These are phyloP conservation scores for Boletus barrowsii DNA, from an alignment of 768 basidiomycete species.

Conservation along the genomic window DNA sequence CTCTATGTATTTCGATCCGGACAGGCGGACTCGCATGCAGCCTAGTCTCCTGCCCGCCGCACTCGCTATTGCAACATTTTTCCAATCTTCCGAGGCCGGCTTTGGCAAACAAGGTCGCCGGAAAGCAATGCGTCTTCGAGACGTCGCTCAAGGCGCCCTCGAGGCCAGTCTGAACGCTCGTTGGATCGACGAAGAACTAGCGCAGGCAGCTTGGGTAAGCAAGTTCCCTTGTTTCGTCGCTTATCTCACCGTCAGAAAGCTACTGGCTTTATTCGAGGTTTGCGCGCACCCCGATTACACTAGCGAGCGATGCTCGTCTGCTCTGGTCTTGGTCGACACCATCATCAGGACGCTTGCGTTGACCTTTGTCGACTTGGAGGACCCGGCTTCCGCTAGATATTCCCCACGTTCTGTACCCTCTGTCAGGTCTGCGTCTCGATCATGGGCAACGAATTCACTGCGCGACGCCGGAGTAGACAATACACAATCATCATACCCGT, in stretches of 20 bases:
- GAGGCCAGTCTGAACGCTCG: conserved; percentile 69
- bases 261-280: conserved; percentile 70
- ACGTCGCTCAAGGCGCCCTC: conserved; percentile 66
- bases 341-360: conserved; percentile 62
- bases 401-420: conserved; percentile 48
- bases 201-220: conserved; percentile 73
- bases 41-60: conserved; percentile 62
- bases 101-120: conserved; percentile 48
- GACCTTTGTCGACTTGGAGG: conserved; percentile 55
- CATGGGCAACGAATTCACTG: conserved; percentile 4
- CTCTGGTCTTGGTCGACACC: conserved; percentile 61
- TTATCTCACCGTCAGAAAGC: conserved; percentile 34
- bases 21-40: conserved; percentile 53
- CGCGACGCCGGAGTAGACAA: neutral
- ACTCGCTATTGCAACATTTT: conserved; percentile 64
- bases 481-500: conserved; percentile 6
- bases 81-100: conserved; percentile 65
- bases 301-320: conserved; percentile 49
- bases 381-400: conserved; percentile 52
- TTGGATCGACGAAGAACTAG: conserved; percentile 71
- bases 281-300: conserved; percentile 66
- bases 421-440: conserved; percentile 26
- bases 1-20: conserved; percentile 53
- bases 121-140: conserved; percentile 57
- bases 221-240: neutral